A percentile compares a stretch with the other conserved stretches of the same genome.
phyloP scores from a whole-genome alignment of 2,329 filamentous ascomycete species.

The Neonectria hederae region DNA sequence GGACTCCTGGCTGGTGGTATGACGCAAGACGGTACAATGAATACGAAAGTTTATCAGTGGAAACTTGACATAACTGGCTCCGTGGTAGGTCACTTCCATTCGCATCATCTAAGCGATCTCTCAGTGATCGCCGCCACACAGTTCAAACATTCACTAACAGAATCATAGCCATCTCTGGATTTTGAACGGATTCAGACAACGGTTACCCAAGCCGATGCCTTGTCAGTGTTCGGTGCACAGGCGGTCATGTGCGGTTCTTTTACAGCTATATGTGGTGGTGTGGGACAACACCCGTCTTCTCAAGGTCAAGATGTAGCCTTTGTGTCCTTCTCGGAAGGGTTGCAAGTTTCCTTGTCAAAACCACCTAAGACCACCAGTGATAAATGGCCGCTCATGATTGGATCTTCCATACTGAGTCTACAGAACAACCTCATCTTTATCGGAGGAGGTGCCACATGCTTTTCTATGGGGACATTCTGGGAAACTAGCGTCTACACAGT shows the following conservation, averaged over 20 bases:
- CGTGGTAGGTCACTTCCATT: conserved; percentile 45
- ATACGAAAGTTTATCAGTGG: conserved; percentile 74
- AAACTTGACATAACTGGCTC: conserved; percentile 54
- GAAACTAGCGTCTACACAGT: conserved; percentile 68
- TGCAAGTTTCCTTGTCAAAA: conserved; percentile 17
- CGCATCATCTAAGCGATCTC: background rate
- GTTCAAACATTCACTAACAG: background rate
- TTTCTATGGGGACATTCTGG: conserved; percentile 91
- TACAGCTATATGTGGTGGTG: conserved; percentile 46
- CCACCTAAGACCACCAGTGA: conserved; percentile 8
- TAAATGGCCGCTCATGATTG: conserved; percentile 72
- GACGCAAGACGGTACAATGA: conserved; percentile 68
- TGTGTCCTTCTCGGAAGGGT: conserved; percentile 42
- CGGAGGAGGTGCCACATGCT: conserved; percentile 87
- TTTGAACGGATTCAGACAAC: conserved; percentile 33
- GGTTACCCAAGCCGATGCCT: conserved; percentile 5
- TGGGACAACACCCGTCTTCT: conserved; percentile 40
- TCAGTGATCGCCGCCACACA: background rate
- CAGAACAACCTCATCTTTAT: conserved; percentile 67
- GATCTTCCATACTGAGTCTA: conserved; percentile 65
- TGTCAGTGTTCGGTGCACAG: conserved; percentile 48
- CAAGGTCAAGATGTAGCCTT: conserved; percentile 45
- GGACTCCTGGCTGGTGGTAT: conserved; percentile 82
- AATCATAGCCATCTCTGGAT: conserved; percentile 39
- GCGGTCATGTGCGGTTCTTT: conserved; percentile 33